Evolutionary conservation across 352 stramenopile genomes (phyloP).

Genomic region (Globisporangium mamillatum): DNA sequence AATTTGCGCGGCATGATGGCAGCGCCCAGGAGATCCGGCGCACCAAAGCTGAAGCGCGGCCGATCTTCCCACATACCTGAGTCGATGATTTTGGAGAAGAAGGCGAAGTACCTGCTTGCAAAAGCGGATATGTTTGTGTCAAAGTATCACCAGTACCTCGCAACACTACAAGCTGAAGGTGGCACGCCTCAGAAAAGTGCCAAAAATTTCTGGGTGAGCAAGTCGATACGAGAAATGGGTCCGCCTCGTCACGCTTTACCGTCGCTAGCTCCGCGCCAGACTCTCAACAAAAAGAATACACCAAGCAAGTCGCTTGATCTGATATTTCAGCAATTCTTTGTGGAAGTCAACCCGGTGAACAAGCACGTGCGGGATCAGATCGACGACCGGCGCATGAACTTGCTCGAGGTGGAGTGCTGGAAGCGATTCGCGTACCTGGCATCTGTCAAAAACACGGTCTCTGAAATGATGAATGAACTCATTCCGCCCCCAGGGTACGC

Average conservation of each 20-base stretch:
- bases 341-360: constrained; percentile 54
- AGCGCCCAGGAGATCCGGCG: neutral
- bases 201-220: neutral
- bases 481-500: constrained; percentile 10
- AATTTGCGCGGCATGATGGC: constrained; percentile 33
- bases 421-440: constrained; percentile 38
- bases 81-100: constrained; percentile 52
- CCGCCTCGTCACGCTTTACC: constrained; percentile 5
- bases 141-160: constrained; percentile 23
- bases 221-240: neutral
- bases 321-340: constrained; percentile 43
- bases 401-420: constrained; percentile 59
- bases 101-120: constrained; percentile 52
- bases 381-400: constrained; percentile 32
- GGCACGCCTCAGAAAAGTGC: neutral
- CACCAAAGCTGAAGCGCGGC: neutral
- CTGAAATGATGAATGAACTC: constrained; percentile 35
- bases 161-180: neutral
- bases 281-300: constrained; percentile 17
- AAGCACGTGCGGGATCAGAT: constrained; percentile 42
- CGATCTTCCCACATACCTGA: constrained; percentile 35
- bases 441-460: constrained; percentile 27
- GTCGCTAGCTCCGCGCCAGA: neutral
- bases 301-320: constrained; percentile 26
- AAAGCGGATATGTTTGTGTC: constrained; percentile 42